Conservation (phyloP, 2,329 filamentous ascomycete genomes). For the Fusarium compactum region DNA sequence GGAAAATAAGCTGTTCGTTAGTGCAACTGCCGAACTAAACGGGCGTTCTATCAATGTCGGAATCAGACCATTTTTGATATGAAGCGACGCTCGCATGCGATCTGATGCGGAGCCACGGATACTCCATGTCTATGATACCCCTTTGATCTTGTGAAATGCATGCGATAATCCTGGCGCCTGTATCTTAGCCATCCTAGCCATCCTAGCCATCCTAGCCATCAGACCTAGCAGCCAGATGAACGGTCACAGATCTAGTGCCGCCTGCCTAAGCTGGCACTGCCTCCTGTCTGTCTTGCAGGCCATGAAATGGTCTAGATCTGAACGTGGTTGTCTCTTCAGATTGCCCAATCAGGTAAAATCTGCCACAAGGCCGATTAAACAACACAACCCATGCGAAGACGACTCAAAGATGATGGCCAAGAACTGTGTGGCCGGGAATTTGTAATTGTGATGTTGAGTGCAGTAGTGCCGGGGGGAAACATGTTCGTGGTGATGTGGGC, state of each 20-base stretch:
- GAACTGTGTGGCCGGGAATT: neutral
- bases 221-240: neutral
- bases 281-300: slow-evolving; percentile 1
- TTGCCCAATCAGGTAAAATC: slow-evolving; percentile 22
- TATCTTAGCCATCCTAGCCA: neutral
- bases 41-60: slow-evolving; percentile 5
- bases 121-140: neutral
- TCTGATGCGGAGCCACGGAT: neutral
- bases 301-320: slow-evolving; percentile 13
- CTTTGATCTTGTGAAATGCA: neutral
- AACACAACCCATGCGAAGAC: neutral
- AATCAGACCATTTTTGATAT: slow-evolving; percentile 20
- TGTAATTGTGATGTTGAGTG: neutral
- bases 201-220: neutral
- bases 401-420: neutral
- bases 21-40: slow-evolving; percentile 19
- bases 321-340: slow-evolving; percentile 12
- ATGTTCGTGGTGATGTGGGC: neutral
- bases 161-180: slow-evolving; percentile 1
- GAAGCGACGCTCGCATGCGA: slow-evolving; percentile 11
- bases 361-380: neutral
- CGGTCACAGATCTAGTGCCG: slow-evolving; percentile 8
- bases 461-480: neutral
- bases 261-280: slow-evolving; percentile 8
- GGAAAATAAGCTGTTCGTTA: slow-evolving; percentile 15